Base-by-base conservation (phyloP, 1,139 yeast genomes). In the Pichia norvegensis region DNA sequence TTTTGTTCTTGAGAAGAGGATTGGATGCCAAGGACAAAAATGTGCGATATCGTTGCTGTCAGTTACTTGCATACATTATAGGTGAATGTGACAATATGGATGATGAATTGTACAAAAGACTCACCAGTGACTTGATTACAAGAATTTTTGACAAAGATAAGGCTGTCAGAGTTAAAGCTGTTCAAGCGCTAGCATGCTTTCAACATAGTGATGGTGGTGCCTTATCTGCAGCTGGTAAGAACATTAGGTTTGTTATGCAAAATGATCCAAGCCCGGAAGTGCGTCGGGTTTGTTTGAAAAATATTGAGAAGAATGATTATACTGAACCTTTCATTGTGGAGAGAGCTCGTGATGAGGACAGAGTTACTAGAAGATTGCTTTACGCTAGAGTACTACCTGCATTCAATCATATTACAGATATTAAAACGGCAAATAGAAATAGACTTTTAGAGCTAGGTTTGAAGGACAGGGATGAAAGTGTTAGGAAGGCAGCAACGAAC, bases 221-320 rank as follows among this genome's bases (percentile, higher is more conserved):
- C 7, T 53, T 67, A 14, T 70, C 70, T 40, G 70, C 68, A 36
- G 78, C 82, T n/a, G 74, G 79, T 1, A 69, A 73, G 33, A 70
- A 72, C 41, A 65, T 87, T 27, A 55, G 81, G 35, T 59, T 67
- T 20, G 74, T 83, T 0, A 67, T 88, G 56, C 82, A 80, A 56
- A 77, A 82, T 58, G 98, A 92, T 63, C 78, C 87, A 2, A 81
- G 82, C 55, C 81, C 96, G 0, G 98, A 92, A 54, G 96, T 90
- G 1, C 74, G 98, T 55, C 71, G 96, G 46, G 88, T 95, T 0
- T 94, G 92, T 1, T 65, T 88, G 55, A 67, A 84, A 41, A 85
- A 87, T 58, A 61, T 90, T 35, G 76, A 74, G 21, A 81, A 80
- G 55, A 76, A 74, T 41, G 60, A 66, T 13, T 54, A 60, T 1